These are phyloP conservation scores for Xylariaceae sp. DNA, from an alignment of 2,329 filamentous ascomycete genomes.

Conservation along the genomic window DNA sequence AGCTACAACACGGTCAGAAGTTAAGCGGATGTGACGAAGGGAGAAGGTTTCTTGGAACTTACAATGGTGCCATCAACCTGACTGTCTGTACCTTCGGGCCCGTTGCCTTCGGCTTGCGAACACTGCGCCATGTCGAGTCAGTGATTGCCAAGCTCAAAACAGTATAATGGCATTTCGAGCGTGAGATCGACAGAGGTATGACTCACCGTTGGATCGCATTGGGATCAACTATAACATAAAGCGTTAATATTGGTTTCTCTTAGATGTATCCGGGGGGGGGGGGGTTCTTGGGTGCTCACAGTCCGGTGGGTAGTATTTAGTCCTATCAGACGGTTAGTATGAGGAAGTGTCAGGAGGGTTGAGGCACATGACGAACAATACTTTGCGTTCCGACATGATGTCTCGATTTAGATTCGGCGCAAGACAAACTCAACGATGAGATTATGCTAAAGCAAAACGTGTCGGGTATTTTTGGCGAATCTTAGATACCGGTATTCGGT, in stretches of 20 bases:
- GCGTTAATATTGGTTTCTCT: background rate
- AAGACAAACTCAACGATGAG: background rate
- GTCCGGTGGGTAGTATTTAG: conserved; percentile 65
- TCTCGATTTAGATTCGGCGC: conserved; percentile 9
- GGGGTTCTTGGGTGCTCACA: conserved; percentile 37
- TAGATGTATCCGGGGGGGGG: background rate
- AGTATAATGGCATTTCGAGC: background rate
- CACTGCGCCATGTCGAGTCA: conserved; percentile 25
- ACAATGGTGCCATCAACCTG: conserved; percentile 81
- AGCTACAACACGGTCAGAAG: conserved; percentile 12
- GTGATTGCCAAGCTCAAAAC: background rate
- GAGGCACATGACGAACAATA: conserved; percentile 29
- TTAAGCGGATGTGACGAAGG: background rate
- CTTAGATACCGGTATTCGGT: too few species aligned
- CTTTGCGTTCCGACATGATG: conserved; percentile 44
- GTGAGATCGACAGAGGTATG: background rate
- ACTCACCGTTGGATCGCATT: conserved; percentile 61
- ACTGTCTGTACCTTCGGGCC: conserved; percentile 83
- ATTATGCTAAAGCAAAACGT: background rate
- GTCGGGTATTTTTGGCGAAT: background rate
- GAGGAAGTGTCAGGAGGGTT: background rate
- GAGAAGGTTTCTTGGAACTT: background rate
- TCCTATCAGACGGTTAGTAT: conserved; percentile 23
- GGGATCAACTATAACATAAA: conserved; percentile 60
- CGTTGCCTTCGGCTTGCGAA: conserved; percentile 63